Conservation (phyloP, 257 asterid genomes). For the Solanum ahanhuiri region DNA sequence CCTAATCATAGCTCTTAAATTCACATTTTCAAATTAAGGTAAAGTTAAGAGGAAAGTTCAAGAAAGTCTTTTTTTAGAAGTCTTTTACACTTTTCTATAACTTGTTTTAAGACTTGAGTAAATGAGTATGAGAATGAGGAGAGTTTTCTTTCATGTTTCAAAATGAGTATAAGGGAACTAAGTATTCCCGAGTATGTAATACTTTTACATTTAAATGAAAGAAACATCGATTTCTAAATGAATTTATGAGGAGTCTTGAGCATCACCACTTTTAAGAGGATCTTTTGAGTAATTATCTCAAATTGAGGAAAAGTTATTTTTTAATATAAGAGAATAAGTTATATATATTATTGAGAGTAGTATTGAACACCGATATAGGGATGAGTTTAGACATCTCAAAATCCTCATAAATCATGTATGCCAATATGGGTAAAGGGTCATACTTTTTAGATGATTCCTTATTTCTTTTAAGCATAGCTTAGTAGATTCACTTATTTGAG, state of each 20-base stretch:
- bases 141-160: neutral
- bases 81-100: too few species aligned
- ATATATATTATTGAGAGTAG: too few species aligned
- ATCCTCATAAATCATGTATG: neutral
- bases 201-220: neutral
- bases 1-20: neutral
- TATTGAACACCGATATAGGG: neutral
- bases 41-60: too few species aligned
- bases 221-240: neutral
- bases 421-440: neutral
- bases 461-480: too few species aligned
- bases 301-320: neutral
- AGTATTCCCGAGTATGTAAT: neutral
- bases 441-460: neutral
- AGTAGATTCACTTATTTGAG: too few species aligned
- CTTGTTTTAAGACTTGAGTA: neutral
- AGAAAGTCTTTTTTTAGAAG: too few species aligned
- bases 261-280: neutral
- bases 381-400: neutral
- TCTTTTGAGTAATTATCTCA: neutral
- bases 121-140: neutral
- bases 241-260: too few species aligned
- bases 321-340: too few species aligned
- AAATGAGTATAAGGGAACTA: neutral
- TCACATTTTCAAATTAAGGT: neutral